Conservation (phyloP, 208 protist species). For the Kentomonas sorsogonicus region DNA sequence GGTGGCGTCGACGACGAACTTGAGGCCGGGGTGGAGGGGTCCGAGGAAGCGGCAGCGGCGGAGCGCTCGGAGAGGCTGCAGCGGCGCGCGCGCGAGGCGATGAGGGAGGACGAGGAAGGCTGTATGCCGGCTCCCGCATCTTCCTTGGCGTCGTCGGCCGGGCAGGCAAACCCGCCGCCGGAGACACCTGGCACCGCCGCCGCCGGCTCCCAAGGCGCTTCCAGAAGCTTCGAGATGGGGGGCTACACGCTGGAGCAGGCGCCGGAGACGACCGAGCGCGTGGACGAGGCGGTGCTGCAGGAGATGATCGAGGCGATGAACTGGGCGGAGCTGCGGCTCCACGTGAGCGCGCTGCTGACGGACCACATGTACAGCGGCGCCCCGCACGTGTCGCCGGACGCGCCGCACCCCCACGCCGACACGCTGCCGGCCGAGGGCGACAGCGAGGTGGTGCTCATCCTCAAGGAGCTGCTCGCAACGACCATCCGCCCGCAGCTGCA, state of each 20-base stretch:
- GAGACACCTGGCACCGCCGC: too few species aligned
- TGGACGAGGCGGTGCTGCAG: constrained; percentile 54
- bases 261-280: constrained; percentile 27
- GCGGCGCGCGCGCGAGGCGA: constrained; percentile 25
- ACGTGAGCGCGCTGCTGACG: constrained; percentile 76
- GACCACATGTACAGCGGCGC: constrained; percentile 78
- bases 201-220: constrained; percentile 2
- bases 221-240: constrained; percentile 34
- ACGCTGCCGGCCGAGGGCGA: constrained; percentile 77
- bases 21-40: background rate
- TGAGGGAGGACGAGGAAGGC: constrained; percentile 9
- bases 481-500: constrained; percentile 87
- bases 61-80: constrained; percentile 52
- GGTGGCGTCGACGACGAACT: constrained; percentile 5
- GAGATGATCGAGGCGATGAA: constrained; percentile 52
- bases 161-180: too few species aligned
- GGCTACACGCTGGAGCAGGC: constrained; percentile 29
- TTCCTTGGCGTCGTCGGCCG: too few species aligned
- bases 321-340: constrained; percentile 79
- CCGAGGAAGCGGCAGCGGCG: constrained; percentile 26
- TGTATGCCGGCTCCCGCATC: background rate
- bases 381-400: constrained; percentile 62
- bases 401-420: constrained; percentile 80
- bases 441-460: constrained; percentile 79
- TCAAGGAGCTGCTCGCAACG: constrained; percentile 88